Evolutionary conservation across 345 rosid genomes (phyloP), one percentile per base, ranked within the genome.

Genomic region (Laguncularia racemosa): DNA sequence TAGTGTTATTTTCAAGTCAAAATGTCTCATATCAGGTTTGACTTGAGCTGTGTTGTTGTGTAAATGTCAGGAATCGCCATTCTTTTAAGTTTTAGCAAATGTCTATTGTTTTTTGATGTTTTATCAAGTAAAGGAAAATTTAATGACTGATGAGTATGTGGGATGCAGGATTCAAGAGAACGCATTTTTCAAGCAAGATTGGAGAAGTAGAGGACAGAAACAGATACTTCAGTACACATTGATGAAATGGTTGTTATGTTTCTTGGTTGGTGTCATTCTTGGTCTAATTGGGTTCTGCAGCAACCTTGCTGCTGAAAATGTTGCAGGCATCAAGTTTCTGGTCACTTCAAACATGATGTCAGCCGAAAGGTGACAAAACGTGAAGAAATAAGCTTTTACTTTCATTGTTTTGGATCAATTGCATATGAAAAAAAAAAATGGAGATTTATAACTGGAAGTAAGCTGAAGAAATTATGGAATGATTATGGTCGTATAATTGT

Each of bases 331-430:
- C 2, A 89, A 92, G 80, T 89, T 92, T 53, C 89, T 92, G 46
- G 38, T 92, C 59, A 89, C 97, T 57, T 86, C 97, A 59, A 82
- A 89, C 60, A 81, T 89, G 96, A 92, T 92, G 97, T 52, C 86
- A 20, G 56, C 67, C 0, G 20, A 49, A 17, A 86, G 88, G 98
- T 92, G 13, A 45, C 46, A 44, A 46, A 47, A 0, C 2, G 45
- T 48, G 14, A 9, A 12, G 14, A 9, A 1, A 50, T 50, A 20
- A 14, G 18, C 51, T 56, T 18, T 33, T 16, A 23, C 17, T 13
- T 12, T 69, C 26, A 5, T 45, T n/a, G 46, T 4, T 14, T 21
- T 13, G 21, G 43, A 6, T 33, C 40, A 33, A 33, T 33, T 33
- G 11, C 9, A 4, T 33, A 33, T 33, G 40, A 33, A 10, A 6